Percentiles rank a stretch among this genome's conserved stretches.
Evolutionary conservation across 345 rosid genomes (phyloP).

Genomic region (Cardiospermum halicacabum): DNA sequence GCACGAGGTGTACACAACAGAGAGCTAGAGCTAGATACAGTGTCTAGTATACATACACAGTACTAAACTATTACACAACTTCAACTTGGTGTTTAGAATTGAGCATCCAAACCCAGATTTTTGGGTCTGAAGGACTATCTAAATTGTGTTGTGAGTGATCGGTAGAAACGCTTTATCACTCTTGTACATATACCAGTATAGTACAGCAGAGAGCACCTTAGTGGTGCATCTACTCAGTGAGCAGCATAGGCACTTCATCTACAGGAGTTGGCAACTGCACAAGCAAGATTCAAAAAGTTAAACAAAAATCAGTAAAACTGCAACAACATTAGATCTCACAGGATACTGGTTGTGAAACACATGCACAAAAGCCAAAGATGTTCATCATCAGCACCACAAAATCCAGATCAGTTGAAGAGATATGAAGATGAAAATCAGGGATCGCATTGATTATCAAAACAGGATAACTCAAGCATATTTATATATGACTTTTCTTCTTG

Average conservation of each 20-base stretch:
- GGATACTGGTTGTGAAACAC: not conserved
- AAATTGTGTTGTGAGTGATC: not conserved
- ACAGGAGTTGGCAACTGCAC: constrained; percentile 40
- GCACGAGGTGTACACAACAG: not conserved
- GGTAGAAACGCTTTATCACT: not conserved
- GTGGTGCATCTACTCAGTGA: constrained; percentile 38
- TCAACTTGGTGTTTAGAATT: not conserved
- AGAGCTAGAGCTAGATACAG: not conserved
- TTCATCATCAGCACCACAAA: too few species aligned
- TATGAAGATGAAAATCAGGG: too few species aligned
- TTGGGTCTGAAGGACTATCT: constrained; percentile 14
- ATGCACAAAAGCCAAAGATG: not conserved
- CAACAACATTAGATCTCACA: not conserved
- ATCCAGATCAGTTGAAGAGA: not conserved
- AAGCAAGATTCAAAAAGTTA: constrained; percentile 1
- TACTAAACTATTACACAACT: constrained; percentile 1
- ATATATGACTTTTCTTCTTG: too few species aligned
- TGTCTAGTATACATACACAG: not conserved
- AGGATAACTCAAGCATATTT: too few species aligned
- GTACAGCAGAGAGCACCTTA: constrained; percentile 7
- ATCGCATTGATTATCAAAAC: too few species aligned
- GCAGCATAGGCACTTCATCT: constrained; percentile 35
- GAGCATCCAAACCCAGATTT: constrained; percentile 17
- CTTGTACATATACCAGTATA: not conserved
- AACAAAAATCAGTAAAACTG: not conserved